Evolutionary conservation across 306 rosid species (phyloP).

Genomic region (Medicago lupulina): DNA sequence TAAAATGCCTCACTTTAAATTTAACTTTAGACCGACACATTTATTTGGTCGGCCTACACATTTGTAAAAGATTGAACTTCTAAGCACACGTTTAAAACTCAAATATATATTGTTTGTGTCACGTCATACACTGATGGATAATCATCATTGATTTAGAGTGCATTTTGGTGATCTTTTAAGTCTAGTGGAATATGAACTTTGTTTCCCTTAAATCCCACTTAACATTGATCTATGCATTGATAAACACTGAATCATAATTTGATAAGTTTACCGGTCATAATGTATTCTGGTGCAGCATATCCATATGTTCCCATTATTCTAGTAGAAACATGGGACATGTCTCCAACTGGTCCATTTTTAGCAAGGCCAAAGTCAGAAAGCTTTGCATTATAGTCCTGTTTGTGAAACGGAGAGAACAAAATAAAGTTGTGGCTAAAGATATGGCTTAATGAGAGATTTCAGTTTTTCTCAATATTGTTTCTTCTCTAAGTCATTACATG

Average conservation of each 20-base stretch:
- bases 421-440: slow-evolving; percentile 19
- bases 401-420: slow-evolving; percentile 9
- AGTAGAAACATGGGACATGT: slow-evolving; percentile 94
- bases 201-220: not conserved
- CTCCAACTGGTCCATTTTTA: slow-evolving; percentile 96
- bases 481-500: no score
- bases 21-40: no score
- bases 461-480: no score
- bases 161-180: no score
- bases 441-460: not conserved
- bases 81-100: no score
- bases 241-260: not conserved
- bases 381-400: slow-evolving; percentile 94
- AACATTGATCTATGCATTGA: not conserved
- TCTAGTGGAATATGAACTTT: no score
- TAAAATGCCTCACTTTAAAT: no score
- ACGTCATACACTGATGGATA: no score
- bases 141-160: no score
- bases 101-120: no score
- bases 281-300: slow-evolving; percentile 98
- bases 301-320: slow-evolving; percentile 99
- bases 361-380: slow-evolving; percentile 98
- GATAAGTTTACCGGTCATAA: slow-evolving; percentile 73
- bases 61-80: no score
- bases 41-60: no score